Evolutionary conservation across 1,139 yeast genomes (phyloP), one percentile per base, ranked within the genome.

Genomic region (Geotrichum cucujoidarum): DNA sequence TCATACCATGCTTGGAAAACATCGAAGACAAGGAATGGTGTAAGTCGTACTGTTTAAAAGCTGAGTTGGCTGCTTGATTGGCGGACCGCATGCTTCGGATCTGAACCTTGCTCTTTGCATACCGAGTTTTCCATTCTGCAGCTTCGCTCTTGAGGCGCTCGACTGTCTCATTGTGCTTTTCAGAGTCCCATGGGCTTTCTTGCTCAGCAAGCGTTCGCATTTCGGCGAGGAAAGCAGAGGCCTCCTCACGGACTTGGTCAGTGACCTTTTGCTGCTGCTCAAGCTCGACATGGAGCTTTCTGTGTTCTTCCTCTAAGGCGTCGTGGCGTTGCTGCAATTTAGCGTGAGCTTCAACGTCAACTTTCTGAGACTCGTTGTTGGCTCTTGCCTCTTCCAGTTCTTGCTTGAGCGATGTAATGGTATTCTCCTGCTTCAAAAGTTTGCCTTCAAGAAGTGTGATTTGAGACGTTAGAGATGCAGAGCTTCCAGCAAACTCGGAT

Each of bases 231-330:
- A 70, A 66, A n/a, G 57, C 62, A 7, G 65, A 58, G 1, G 74
- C 74, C 52, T 71, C 74, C 3, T 59, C 54, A n/a, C 71, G 62
- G 20, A 71, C 73, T 51, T 68, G 68, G 22, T 68, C 70, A 0
- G 72, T 69, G 11, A 69, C 60, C 29, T 53, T 53, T 38, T 65
- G 69, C 53, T 69, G 73, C 41, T 60, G 61, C 30, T 57, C 61
- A 13, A 69, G 55, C 49, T 68, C 68, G n/a, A 22, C 30, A n/a
- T 43, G 45, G 4, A 48, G 53, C 33, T 51, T 50, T n/a, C 45
- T 43, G 38, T 60, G 59, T 20, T 58, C 60, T 18, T 45, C 48
- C 24, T 50, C 45, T 20, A 61, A 53, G 17, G 52, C 47, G 14
- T 56, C 56, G 31, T 58, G 55, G 42, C 50, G 51, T 18, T 48